Conservation (phyloP, 208 protist species). For the Balamuthia mandrillaris region DNA sequence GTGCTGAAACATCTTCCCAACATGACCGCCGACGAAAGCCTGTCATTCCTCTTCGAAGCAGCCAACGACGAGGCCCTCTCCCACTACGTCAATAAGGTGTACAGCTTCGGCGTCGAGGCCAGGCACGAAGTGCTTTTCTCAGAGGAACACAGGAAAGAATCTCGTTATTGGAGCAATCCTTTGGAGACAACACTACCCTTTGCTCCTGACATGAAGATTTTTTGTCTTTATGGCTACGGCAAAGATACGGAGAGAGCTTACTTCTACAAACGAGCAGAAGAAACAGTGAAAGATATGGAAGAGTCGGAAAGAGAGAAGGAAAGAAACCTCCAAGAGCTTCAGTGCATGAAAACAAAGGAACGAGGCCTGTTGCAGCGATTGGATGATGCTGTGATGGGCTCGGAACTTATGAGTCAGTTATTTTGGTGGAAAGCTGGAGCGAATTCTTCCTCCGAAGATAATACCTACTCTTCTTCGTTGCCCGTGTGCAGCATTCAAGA, state of each 20-base stretch:
- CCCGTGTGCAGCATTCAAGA: no score
- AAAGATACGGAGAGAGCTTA: conserved; percentile 80
- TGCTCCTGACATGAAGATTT: conserved; percentile 78
- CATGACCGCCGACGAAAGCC: background rate
- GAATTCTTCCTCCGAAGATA: no score
- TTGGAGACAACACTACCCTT: conserved; percentile 70
- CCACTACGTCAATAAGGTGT: no score
- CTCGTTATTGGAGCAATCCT: conserved; percentile 49
- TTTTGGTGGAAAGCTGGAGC: no score
- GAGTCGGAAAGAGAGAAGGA: background rate
- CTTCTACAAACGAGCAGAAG: conserved; percentile 47
- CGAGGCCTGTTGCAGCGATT: no score
- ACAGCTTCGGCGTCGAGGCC: background rate
- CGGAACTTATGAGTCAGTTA: no score
- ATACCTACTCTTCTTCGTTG: no score
- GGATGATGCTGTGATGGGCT: no score
- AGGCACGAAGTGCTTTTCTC: background rate
- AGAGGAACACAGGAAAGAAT: background rate
- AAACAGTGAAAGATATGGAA: background rate
- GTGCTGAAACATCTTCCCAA: no score
- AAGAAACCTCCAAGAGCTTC: no score
- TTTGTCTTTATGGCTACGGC: conserved; percentile 85
- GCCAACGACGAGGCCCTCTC: background rate
- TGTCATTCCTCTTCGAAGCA: background rate
- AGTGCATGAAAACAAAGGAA: background rate